Evolutionary conservation across 1,284 basidiomycete genomes (phyloP).

Genomic region (Boletus holoroseus): DNA sequence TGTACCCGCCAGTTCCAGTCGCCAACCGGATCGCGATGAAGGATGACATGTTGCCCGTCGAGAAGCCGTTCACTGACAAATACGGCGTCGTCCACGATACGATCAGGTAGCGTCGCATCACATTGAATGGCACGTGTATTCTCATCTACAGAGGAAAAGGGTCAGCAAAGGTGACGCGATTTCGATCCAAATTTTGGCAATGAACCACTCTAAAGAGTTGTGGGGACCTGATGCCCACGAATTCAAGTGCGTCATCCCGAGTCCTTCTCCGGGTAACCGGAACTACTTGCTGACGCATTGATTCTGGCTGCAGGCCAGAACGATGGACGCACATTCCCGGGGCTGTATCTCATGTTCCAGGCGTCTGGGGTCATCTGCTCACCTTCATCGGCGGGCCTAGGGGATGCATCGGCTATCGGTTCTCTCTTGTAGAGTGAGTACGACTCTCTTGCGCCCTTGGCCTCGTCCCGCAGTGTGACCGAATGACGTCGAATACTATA

Average conservation of each 20-base stretch:
- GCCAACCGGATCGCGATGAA: slow-evolving; percentile 48
- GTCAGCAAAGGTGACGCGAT: slow-evolving; percentile 37
- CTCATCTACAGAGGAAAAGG: slow-evolving; percentile 20
- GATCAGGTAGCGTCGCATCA: slow-evolving; percentile 17
- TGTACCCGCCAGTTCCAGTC: slow-evolving; percentile 56
- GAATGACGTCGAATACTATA: background rate
- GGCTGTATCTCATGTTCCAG: slow-evolving; percentile 44
- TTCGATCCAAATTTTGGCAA: slow-evolving; percentile 36
- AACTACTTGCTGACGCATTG: background rate
- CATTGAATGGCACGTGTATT: background rate
- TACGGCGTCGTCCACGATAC: slow-evolving; percentile 36
- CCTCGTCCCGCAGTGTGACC: background rate
- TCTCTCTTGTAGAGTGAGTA: slow-evolving; percentile 59
- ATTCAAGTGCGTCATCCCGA: slow-evolving; percentile 14
- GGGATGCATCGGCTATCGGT: slow-evolving; percentile 67
- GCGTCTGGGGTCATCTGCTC: slow-evolving; percentile 54
- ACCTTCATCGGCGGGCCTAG: slow-evolving; percentile 58
- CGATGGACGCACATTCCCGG: slow-evolving; percentile 52
- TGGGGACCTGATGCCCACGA: slow-evolving; percentile 47
- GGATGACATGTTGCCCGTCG: slow-evolving; percentile 58
- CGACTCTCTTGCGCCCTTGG: no score
- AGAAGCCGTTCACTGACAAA: slow-evolving; percentile 40
- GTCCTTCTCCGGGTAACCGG: background rate
- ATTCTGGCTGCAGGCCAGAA: slow-evolving; percentile 39
- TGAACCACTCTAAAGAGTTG: slow-evolving; percentile 38